phyloP scores from a whole-genome alignment of 352 stramenopile genomes.

The Pythium apleroticum region DNA sequence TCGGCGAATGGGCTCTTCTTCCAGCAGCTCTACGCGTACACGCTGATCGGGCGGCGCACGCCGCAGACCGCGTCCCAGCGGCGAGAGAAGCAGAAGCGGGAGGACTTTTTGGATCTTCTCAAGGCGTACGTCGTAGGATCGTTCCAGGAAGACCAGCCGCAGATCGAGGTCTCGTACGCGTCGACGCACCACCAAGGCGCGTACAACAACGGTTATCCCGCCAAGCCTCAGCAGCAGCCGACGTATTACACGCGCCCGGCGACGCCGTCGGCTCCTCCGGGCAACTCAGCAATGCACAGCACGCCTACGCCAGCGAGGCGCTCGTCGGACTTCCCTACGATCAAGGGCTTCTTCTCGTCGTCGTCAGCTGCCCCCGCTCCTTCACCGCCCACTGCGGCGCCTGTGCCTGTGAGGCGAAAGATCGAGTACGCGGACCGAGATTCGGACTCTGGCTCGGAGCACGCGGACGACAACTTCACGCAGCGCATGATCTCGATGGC shows the following conservation, averaged over 20 bases:
- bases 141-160: conserved; percentile 40
- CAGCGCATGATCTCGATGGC: conserved; percentile 22
- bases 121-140: conserved; percentile 68
- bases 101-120: conserved; percentile 61
- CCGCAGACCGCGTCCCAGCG: conserved; percentile 40
- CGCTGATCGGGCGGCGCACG: conserved; percentile 64
- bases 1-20: conserved; percentile 79
- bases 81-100: conserved; percentile 62
- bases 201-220: conserved; percentile 10
- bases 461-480: conserved; percentile 34
- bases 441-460: conserved; percentile 59
- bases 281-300: conserved; percentile 13
- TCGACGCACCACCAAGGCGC: not conserved
- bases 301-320: conserved; percentile 8
- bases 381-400: not conserved
- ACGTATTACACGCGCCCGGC: conserved; percentile 17
- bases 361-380: not conserved
- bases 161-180: conserved; percentile 11
- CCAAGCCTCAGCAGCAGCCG: conserved; percentile 11
- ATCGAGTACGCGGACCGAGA: conserved; percentile 31
- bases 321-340: conserved; percentile 13
- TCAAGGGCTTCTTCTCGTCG: conserved; percentile 26
- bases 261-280: conserved; percentile 13
- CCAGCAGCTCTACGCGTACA: conserved; percentile 84
- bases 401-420: conserved; percentile 10